Conservation (phyloP, 2,329 filamentous ascomycete genomes). For the Clarireedia homoeocarpa region DNA sequence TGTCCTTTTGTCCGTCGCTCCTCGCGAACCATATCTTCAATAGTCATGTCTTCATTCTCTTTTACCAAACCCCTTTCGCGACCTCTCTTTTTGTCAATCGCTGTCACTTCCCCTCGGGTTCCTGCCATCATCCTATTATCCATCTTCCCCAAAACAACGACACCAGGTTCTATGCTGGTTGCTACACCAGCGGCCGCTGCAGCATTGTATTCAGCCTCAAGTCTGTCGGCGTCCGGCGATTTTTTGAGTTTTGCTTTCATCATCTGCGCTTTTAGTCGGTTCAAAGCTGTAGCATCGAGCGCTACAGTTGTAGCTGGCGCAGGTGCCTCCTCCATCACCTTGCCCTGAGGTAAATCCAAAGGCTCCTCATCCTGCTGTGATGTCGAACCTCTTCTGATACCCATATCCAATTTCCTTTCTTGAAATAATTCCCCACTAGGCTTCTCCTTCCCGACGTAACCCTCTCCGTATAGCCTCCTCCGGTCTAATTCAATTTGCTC, state of each 20-base stretch:
- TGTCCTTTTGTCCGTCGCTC: slow-evolving; percentile 78
- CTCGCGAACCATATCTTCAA: slow-evolving; percentile 95
- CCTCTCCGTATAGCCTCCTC: slow-evolving; percentile 72
- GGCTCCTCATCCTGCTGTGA: slow-evolving; percentile 30
- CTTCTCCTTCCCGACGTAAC: slow-evolving; percentile 77
- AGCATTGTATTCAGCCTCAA: slow-evolving; percentile 78
- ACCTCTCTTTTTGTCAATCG: slow-evolving; percentile 72
- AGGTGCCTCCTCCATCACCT: slow-evolving; percentile 47
- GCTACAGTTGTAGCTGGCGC: slow-evolving; percentile 39
- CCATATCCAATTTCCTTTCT: slow-evolving; percentile 60
- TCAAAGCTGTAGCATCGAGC: slow-evolving; percentile 73
- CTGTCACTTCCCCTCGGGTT: slow-evolving; percentile 62
- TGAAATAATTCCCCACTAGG: slow-evolving; percentile 81
- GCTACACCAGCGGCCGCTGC: slow-evolving; percentile 55
- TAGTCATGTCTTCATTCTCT: slow-evolving; percentile 90
- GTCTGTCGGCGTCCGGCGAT: slow-evolving; percentile 62
- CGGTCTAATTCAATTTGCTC: slow-evolving; percentile 88
- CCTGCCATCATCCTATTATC: slow-evolving; percentile 85
- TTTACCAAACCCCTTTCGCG: slow-evolving; percentile 76
- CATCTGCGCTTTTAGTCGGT: slow-evolving; percentile 84
- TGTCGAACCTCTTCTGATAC: slow-evolving; percentile 35
- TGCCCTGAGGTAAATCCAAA: slow-evolving; percentile 42
- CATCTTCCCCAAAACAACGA: slow-evolving; percentile 79
- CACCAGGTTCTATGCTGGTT: slow-evolving; percentile 46
- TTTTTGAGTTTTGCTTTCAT: slow-evolving; percentile 90